Evolutionary conservation across 495 filamentous ascomycete genomes (phyloP).

Genomic region (Cercophora scortea): DNA sequence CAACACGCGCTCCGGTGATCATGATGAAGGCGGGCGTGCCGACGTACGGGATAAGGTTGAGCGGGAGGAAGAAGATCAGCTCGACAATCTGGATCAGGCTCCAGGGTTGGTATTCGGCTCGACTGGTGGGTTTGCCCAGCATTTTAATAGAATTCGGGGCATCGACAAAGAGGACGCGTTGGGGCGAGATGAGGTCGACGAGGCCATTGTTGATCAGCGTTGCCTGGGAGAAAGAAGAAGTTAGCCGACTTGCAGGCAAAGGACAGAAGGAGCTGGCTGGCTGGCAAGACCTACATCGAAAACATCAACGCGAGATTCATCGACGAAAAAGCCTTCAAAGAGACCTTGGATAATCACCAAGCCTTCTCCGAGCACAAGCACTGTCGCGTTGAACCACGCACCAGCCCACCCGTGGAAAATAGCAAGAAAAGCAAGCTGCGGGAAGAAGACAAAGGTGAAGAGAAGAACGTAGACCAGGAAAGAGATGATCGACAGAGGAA

Average conservation of each 20-base stretch:
- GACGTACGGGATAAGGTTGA: conserved; percentile 83
- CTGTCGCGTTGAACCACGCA: conserved; percentile 63
- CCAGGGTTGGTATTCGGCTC: conserved; percentile 60
- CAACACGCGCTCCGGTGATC: conserved; percentile 53
- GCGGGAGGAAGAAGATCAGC: conserved; percentile 68
- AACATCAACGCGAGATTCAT: conserved; percentile 79
- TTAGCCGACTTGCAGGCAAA: conserved; percentile 2
- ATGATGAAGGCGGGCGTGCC: conserved; percentile 74
- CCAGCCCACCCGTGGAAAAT: conserved; percentile 75
- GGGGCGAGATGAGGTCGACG: conserved; percentile 54
- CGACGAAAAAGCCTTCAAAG: conserved; percentile 72
- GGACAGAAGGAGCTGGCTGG: not conserved
- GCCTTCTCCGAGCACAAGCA: conserved; percentile 77
- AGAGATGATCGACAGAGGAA: conserved; percentile 65
- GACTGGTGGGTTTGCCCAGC: conserved; percentile 64
- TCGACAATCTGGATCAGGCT: conserved; percentile 71
- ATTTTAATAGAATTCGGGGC: conserved; percentile 56
- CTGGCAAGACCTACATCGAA: conserved; percentile 66
- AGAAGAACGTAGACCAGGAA: conserved; percentile 63
- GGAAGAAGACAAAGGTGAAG: conserved; percentile 83
- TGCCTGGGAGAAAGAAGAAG: conserved; percentile 19
- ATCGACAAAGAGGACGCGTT: conserved; percentile 59
- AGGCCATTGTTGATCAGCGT: conserved; percentile 43
- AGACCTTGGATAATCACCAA: conserved; percentile 70
- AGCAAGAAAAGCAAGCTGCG: conserved; percentile 71